A percentile compares a stretch with the other conserved stretches of the same genome.
These are phyloP conservation scores for Coemansia aciculifera DNA, from an alignment of 192 early-diverging fungal species.

Conservation along the genomic window DNA sequence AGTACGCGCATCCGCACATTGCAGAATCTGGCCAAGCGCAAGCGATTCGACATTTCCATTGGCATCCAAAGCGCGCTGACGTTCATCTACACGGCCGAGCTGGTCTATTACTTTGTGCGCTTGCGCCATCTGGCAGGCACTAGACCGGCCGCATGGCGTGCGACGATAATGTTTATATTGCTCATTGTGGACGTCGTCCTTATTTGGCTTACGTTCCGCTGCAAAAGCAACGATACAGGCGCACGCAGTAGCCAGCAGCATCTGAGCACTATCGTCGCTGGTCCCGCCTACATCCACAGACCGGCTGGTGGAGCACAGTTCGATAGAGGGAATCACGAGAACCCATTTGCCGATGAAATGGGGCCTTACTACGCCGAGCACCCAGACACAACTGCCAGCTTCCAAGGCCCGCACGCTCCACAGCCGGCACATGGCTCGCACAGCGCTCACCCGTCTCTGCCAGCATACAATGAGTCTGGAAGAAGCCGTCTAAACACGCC, in stretches of 20 bases:
- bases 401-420: constrained; percentile 3
- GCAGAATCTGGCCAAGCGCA: constrained; percentile 19
- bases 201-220: constrained; percentile 49
- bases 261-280: no score
- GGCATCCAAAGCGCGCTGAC: constrained; percentile 37
- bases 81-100: constrained; percentile 32
- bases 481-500: constrained; percentile 45
- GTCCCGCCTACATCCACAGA: neutral
- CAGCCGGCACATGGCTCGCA: constrained; percentile 8
- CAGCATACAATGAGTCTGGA: neutral
- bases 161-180: constrained; percentile 42
- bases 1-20: constrained; percentile 10
- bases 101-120: constrained; percentile 49
- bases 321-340: constrained; percentile 1
- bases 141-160: constrained; percentile 43
- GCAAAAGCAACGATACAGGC: constrained; percentile 12
- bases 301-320: neutral
- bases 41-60: constrained; percentile 49
- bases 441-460: constrained; percentile 7
- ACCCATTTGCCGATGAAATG: neutral
- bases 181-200: constrained; percentile 40
- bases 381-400: neutral
- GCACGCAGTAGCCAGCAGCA: neutral
- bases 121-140: constrained; percentile 34
- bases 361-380: constrained; percentile 4